Conservation (phyloP, 441 rosid species). For the Populus tomentosa region DNA sequence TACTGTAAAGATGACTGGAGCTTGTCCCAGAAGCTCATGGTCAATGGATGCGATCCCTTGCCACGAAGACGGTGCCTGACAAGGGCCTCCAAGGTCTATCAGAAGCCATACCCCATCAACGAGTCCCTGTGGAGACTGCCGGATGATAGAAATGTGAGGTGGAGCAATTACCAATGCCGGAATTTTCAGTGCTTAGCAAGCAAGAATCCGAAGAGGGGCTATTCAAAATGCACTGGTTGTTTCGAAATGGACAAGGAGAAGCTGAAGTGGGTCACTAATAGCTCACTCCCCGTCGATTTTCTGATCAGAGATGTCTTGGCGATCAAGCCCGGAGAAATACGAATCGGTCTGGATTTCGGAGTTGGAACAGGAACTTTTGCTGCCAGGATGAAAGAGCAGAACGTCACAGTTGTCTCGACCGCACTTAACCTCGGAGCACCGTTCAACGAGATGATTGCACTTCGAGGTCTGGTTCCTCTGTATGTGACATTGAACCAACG, state of each 20-base stretch:
- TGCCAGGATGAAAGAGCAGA: constrained; percentile 75
- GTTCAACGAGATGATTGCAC: constrained; percentile 74
- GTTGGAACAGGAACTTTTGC: constrained; percentile 86
- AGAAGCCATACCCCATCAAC: constrained; percentile 66
- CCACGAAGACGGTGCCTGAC: constrained; percentile 80
- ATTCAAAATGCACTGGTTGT: constrained; percentile 69
- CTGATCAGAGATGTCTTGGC: constrained; percentile 51
- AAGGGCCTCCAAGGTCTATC: constrained; percentile 75
- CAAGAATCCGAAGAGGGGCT: constrained; percentile 65
- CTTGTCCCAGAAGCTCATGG: constrained; percentile 69
- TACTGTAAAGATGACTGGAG: constrained; percentile 85
- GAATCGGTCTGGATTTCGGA: constrained; percentile 68
- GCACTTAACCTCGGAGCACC: constrained; percentile 86
- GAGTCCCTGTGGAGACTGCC: constrained; percentile 84
- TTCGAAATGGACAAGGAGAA: constrained; percentile 89
- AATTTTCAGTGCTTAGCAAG: constrained; percentile 59
- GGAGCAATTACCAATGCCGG: constrained; percentile 80
- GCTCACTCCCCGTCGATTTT: constrained; percentile 47
- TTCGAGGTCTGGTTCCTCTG: constrained; percentile 71
- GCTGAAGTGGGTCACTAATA: constrained; percentile 58
- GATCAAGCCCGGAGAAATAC: constrained; percentile 54
- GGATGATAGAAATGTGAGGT: constrained; percentile 72
- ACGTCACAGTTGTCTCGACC: constrained; percentile 70
- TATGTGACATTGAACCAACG: constrained; percentile 74
- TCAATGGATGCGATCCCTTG: constrained; percentile 74